Evolutionary conservation across 495 filamentous ascomycete genomes (phyloP).

Genomic region (Xylaria longipes): DNA sequence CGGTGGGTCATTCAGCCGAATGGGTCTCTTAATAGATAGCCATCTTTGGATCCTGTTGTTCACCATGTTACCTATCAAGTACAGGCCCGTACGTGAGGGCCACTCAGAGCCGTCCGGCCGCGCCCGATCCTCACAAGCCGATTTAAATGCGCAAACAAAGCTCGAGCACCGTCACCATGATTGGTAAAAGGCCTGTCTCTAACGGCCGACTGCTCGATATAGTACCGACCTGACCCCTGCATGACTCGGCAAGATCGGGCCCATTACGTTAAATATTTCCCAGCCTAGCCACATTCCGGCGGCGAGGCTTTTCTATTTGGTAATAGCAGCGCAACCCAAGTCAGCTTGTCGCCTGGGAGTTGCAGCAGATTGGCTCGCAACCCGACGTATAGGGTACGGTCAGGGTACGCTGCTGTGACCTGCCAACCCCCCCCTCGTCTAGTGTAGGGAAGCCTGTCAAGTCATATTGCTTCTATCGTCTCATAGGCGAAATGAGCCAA

Average conservation of each 20-base stretch:
- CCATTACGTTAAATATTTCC: slow-evolving; percentile 62
- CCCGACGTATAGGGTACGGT: slow-evolving; percentile 28
- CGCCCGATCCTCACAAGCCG: slow-evolving; percentile 11
- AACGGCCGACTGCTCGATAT: slow-evolving; percentile 3
- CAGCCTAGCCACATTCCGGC: slow-evolving; percentile 43
- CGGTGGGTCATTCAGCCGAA: no score
- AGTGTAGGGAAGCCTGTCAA: background rate
- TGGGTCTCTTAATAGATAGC: no score
- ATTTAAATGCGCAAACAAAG: background rate
- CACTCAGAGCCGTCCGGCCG: background rate
- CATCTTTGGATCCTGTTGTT: background rate
- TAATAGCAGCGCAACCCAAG: slow-evolving; percentile 46
- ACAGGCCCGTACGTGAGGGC: background rate
- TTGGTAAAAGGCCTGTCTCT: slow-evolving; percentile 16
- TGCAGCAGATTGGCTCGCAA: slow-evolving; percentile 29
- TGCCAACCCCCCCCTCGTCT: slow-evolving; percentile 20
- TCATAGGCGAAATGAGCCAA: slow-evolving; percentile 10
- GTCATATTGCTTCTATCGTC: slow-evolving; percentile 11
- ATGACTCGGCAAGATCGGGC: slow-evolving; percentile 49
- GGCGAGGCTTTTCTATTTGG: slow-evolving; percentile 52
- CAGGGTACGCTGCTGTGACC: slow-evolving; percentile 1
- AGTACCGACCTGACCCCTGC: slow-evolving; percentile 34
- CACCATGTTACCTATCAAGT: background rate
- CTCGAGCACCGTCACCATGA: slow-evolving; percentile 6
- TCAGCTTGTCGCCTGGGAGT: slow-evolving; percentile 31